Percentiles rank a stretch among this genome's conserved stretches.
These are phyloP conservation scores for Apiospora koreana DNA, from an alignment of 2,329 filamentous ascomycete genomes.

Conservation along the genomic window DNA sequence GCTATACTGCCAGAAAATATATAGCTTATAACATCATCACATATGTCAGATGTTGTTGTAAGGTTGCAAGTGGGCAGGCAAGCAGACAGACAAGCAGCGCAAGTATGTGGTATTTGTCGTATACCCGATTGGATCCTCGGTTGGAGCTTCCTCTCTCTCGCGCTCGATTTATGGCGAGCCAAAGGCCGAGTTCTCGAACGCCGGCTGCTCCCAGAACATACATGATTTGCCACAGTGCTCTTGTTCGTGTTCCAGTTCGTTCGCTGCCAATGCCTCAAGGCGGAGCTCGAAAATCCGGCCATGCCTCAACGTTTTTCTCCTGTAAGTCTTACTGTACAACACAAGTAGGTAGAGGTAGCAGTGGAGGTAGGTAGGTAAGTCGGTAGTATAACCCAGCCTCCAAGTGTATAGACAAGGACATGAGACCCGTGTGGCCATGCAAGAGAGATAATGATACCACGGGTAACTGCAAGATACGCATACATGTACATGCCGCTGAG, in stretches of 20 bases:
- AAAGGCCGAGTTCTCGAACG: slow-evolving; percentile 5
- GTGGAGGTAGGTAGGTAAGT: not conserved
- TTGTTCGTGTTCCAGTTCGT: not conserved
- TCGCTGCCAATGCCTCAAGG: not conserved
- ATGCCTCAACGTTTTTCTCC: not conserved
- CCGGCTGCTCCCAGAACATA: not conserved
- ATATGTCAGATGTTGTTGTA: not conserved
- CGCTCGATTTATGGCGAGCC: not conserved
- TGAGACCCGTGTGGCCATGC: not conserved
- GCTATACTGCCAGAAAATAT: slow-evolving; percentile 9
- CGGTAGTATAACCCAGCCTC: not conserved
- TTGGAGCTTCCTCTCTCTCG: slow-evolving; percentile 3
- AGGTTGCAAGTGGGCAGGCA: not conserved
- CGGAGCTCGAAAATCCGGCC: not conserved
- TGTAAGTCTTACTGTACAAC: not conserved
- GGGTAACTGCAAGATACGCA: slow-evolving; percentile 7
- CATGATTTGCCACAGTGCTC: slow-evolving; percentile 2
- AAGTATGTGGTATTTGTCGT: not conserved
- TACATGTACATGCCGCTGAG: slow-evolving; percentile 8
- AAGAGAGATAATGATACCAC: slow-evolving; percentile 6
- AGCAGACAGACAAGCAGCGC: not conserved
- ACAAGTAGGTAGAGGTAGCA: too few species aligned
- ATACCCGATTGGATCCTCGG: slow-evolving; percentile 5
- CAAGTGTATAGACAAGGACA: not conserved
- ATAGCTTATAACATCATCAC: not conserved